phyloP scores from a whole-genome alignment of 1,284 basidiomycete species.

The Microbotryum silenes-acaulis region DNA sequence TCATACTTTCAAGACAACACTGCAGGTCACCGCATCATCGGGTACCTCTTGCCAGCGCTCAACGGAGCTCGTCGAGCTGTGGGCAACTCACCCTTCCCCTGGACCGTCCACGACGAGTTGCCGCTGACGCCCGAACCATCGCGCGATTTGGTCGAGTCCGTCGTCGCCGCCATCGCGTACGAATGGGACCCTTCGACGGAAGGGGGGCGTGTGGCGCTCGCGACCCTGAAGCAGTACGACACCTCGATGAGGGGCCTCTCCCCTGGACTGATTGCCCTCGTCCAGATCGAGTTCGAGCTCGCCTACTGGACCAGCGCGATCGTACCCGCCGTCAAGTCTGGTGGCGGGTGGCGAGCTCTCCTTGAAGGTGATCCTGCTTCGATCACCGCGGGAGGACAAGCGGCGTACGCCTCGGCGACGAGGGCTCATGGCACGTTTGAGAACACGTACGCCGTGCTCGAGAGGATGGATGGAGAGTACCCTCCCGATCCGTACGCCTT shows the following conservation, averaged over 20 bases:
- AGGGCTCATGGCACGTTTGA: conserved; percentile 9
- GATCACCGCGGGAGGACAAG: neutral
- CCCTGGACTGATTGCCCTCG: conserved; percentile 79
- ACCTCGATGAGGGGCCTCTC: conserved; percentile 66
- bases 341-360: conserved; percentile 3
- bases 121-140: conserved; percentile 50
- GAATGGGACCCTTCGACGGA: conserved; percentile 41
- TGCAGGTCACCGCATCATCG: conserved; percentile 60
- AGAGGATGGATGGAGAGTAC: conserved; percentile 1
- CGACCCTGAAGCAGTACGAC: conserved; percentile 69
- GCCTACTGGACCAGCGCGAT: conserved; percentile 11
- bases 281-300: conserved; percentile 73
- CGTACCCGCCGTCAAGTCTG: neutral
- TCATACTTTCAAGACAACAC: neutral
- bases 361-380: conserved; percentile 2
- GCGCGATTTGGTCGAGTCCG: conserved; percentile 46
- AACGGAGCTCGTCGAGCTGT: conserved; percentile 82
- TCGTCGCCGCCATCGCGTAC: conserved; percentile 40
- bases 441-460: conserved; percentile 6
- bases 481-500: conserved; percentile 6
- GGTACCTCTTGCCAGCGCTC: conserved; percentile 67
- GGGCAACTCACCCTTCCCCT: conserved; percentile 64
- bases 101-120: conserved; percentile 60
- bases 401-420: neutral
- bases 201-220: conserved; percentile 38